Evolutionary conservation across 2,329 filamentous ascomycete species (phyloP), one percentile per base, ranked within the genome.

Genomic region (Cladosporium halotolerans): DNA sequence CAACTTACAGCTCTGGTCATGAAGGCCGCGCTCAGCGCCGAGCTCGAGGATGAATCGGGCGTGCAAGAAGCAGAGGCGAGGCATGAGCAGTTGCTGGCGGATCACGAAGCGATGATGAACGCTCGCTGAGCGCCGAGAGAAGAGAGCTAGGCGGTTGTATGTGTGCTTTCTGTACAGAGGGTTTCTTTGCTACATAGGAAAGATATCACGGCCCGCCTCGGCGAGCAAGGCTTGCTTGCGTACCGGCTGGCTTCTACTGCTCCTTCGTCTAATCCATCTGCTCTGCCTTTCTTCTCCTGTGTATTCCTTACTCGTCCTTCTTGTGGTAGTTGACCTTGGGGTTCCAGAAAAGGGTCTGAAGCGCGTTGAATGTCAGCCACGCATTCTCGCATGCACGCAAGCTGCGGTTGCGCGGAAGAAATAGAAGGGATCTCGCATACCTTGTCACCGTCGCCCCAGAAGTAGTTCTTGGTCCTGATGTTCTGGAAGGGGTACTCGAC

Each of bases 401-500:
- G 8, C 42, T 14, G 16, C 23, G 55, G 5, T 18, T 16, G 9
- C 16, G 19, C 18, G 4, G 16, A n/a, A 11, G 23, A 32, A 32
- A 13, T 54, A 23, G 28, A 36, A 53, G 54, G 18, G 23, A 28
- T 28, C 23, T 28, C 11, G 68, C 79, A 67, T 62, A 89, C 88
- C 88, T 97, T 93, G 78, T 99, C 93, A 70, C 93, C 93, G 70
- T 97, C 80, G 62, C 92, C 91, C 88, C 88, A 99, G 68, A 83
- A 84, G 80, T 76, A 99, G 83, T 96, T 96, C 85, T 93, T 96
- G 72, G 83, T 82, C 72, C 93, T 88, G 73, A 99, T 88, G 81
- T 99, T 99, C 83, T 95, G 89, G 84, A 95, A 99, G 56, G 90
- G 78, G 76, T 97, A 99, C 79, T 97, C 89, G 67, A 81, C 76